Evolutionary conservation across 352 stramenopile genomes (phyloP), one percentile per base, ranked within the genome.

Genomic region (Phytophthora syringae): DNA sequence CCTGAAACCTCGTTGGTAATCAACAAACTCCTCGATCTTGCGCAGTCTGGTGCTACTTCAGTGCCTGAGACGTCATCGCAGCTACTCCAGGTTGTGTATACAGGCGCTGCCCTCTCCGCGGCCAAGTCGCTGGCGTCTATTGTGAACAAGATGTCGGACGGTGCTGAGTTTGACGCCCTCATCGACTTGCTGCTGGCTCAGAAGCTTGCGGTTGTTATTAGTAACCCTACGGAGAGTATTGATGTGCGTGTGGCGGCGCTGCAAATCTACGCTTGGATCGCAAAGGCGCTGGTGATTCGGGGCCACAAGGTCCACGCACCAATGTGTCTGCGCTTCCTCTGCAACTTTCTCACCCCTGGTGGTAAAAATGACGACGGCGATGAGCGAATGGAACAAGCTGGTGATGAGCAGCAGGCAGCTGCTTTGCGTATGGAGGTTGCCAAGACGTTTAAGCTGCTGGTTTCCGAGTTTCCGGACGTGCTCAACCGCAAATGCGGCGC

Each of bases 111-210:
- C 36, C 64, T 92, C 1, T 90, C 82, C 7, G 72, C 85, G 0
- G 77, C 86, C 39, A 92, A 93, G 54, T 87, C 88, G 10, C 73
- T 95, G 7, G 88, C 84, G 21, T 93, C 88, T 16, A 92, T 94
- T 54, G 79, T 95, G 61, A 95, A 95, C 80, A 94, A 93, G 51
- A 93, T 93, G 80, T 79, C 81, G 27, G 88, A 95, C 37, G 84
- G 86, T 30, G 78, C 82, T 36, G 82, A 93, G 60, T 92, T 94
- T 60, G 80, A 93, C 59, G 72, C 84, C 25, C 72, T 92, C 11
- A 89, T 93, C 44, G 61, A 88, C 25, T 68, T 90, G 57, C 57
- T 95, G 48, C 72, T 95, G 3, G 67, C 86, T 39, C 68, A 77
- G 28, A 93, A 90, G 56, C 77, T 94, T 42, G 83, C 80, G 3